Evolutionary conservation across 441 rosid genomes (phyloP), one percentile per base, ranked within the genome.

Genomic region (Codiaeum variegatum): DNA sequence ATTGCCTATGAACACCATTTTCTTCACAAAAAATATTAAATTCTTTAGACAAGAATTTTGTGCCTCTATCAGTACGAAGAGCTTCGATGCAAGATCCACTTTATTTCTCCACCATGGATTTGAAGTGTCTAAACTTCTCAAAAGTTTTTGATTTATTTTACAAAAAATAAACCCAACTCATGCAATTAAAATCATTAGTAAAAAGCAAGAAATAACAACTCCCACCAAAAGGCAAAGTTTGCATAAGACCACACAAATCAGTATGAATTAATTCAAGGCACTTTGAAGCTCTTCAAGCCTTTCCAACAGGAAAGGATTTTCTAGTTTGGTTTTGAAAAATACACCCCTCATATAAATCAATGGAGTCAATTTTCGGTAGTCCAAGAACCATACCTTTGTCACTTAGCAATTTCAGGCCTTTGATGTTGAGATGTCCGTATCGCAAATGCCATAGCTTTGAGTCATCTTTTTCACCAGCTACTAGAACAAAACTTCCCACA

Each of bases 221-320:
- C 13, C 19, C n/a, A 70, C 62, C 58, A 51, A 75, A 36, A 7
- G 74, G 62, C 24, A 36, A 13, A 3, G 63, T n/a, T 66, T n/a
- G 8, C 32, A 32, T 60, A 0, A 0, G 67, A 58, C 19, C 72
- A 52, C 36, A 26, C 7, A 61, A 26, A 4, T 63, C 62, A 8
- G 38, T 5, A 32, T 60, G 66, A 4, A 62, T 8, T 3, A 62
- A 0, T 8, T 58, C 62, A 6, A 58, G 32, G 26, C 34, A 26
- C 0, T 24, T 11, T 3, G 62, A 4, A 6, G 34, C 32, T 24
- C 62, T 28, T 19, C 40, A 2, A 13, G 64, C 0, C 3, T 15
- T 31, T 15, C 64, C 40, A 0, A 28, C 6, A 13, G n/a, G 38
- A 60, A 60, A 60, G 1, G 64, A 4, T 19, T 60, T 60, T 16